Base-by-base conservation (phyloP, 1,284 basidiomycete genomes). In the Dichomitus squalens region DNA sequence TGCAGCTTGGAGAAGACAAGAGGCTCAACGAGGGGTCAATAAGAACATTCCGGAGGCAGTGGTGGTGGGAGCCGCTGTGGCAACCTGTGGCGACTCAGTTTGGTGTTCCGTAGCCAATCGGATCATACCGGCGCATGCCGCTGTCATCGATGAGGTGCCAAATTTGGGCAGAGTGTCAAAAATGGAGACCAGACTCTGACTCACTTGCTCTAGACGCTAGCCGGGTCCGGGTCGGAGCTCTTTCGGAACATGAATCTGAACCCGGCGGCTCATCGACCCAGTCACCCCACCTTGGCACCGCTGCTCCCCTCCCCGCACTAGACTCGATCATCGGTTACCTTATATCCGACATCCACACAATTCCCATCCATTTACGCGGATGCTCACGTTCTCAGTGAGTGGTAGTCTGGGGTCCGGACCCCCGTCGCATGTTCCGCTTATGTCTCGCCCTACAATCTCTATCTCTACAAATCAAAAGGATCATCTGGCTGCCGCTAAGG, bases 401-500 rank as follows among this genome's bases (percentile, higher is more conserved):
- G 23, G 14, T 20, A 33, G 20, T 31, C 36, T 29, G 18, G 29
- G 12, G 18, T 29, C 2, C n/a, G 12, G 16, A 12, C 29, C 23
- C 36, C 18, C 34, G 5, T 11, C n/a, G 4, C 11, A n/a, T 18
- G 2, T 20, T 21, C n/a, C 14, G 18, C 2, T 16, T 16, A 55
- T 49, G 57, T 52, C 47, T 35, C 34, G 27, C 7, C 25, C 44
- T 53, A 7, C 7, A 27, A 65, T 67, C 14, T 59, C 63, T 20
- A 49, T 61, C 38, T 60, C 64, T 9, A 64, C 66, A 4, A 71
- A 69, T 39, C 55, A 53, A 34, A 49, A 61, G 40, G 57, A 68
- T 46, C 71, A 73, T 27, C 25, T 54, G 12, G 34, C 21, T 35
- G 72, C 71, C 7, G 71, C 54, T n/a, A 18, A 44, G 20, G 53